phyloP scores from a whole-genome alignment of 805 yeast genomes.

The Brettanomyces bruxellensis region DNA sequence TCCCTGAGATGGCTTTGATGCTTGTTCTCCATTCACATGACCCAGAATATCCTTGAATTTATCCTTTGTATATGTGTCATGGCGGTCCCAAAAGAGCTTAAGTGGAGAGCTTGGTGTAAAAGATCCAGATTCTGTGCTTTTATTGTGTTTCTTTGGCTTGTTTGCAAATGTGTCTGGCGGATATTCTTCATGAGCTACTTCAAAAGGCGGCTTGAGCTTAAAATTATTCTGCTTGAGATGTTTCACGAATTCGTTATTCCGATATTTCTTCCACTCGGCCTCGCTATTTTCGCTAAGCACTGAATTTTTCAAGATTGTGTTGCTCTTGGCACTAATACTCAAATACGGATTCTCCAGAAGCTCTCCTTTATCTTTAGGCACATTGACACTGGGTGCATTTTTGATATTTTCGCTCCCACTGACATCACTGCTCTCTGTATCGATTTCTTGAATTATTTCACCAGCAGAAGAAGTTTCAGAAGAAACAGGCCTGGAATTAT shows the following conservation, averaged over 20 bases:
- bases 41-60: slow-evolving; percentile 19
- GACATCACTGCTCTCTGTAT: background rate
- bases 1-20: slow-evolving; percentile 3
- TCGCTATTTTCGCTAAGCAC: slow-evolving; percentile 6
- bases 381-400: background rate
- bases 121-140: slow-evolving; percentile 10
- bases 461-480: background rate
- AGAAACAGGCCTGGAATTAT: background rate
- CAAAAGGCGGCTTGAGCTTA: slow-evolving; percentile 9
- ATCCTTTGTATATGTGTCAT: slow-evolving; percentile 23
- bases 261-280: slow-evolving; percentile 24
- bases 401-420: background rate
- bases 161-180: slow-evolving; percentile 24
- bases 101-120: slow-evolving; percentile 22
- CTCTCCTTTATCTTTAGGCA: too few relatives aligned
- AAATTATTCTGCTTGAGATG: slow-evolving; percentile 14
- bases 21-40: slow-evolving; percentile 9
- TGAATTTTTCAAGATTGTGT: slow-evolving; percentile 1
- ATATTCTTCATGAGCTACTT: background rate
- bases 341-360: slow-evolving; percentile 12
- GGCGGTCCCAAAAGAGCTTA: slow-evolving; percentile 21
- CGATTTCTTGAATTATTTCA: background rate
- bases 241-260: slow-evolving; percentile 11
- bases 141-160: slow-evolving; percentile 11
- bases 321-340: slow-evolving; percentile 5